Evolutionary conservation across 1,284 basidiomycete species (phyloP).

Genomic region (Omphalotus olearius): DNA sequence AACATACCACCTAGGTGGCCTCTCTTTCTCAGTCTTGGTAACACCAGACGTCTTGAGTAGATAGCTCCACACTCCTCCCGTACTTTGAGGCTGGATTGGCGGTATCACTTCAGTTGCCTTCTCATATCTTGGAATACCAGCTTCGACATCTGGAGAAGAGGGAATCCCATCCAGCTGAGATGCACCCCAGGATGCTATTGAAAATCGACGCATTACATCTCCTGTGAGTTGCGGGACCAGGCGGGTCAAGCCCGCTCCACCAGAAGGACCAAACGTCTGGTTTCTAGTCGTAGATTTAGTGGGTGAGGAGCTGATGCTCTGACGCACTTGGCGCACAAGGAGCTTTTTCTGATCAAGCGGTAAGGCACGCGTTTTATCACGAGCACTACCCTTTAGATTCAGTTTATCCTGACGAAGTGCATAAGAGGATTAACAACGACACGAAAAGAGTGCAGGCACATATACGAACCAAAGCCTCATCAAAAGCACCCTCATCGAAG

Average conservation of each 20-base stretch:
- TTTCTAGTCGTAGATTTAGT: conserved; percentile 26
- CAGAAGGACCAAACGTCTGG: conserved; percentile 59
- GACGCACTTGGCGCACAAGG: conserved; percentile 48
- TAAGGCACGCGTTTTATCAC: conserved; percentile 63
- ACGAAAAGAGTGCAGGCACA: background rate
- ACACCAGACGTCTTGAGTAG: conserved; percentile 71
- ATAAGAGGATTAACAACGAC: background rate
- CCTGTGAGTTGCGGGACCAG: conserved; percentile 69
- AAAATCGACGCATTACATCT: conserved; percentile 72
- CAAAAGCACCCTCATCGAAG: conserved; percentile 49
- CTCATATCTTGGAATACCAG: background rate
- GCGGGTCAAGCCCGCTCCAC: conserved; percentile 50
- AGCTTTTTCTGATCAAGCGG: conserved; percentile 66
- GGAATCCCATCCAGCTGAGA: conserved; percentile 29
- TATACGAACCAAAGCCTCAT: conserved; percentile 58
- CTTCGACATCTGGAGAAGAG: background rate
- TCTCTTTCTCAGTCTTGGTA: conserved; percentile 29
- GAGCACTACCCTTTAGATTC: conserved; percentile 67
- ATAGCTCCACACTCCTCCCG: conserved; percentile 70
- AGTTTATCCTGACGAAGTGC: conserved; percentile 54
- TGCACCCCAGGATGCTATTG: conserved; percentile 61
- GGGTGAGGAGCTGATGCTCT: conserved; percentile 3
- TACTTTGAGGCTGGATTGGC: conserved; percentile 59
- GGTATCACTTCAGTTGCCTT: conserved; percentile 24
- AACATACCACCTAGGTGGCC: conserved; percentile 54